Evolutionary conservation across 495 filamentous ascomycete species (phyloP), one percentile per base, ranked within the genome.

Genomic region (Talaromyces stipitatus): DNA sequence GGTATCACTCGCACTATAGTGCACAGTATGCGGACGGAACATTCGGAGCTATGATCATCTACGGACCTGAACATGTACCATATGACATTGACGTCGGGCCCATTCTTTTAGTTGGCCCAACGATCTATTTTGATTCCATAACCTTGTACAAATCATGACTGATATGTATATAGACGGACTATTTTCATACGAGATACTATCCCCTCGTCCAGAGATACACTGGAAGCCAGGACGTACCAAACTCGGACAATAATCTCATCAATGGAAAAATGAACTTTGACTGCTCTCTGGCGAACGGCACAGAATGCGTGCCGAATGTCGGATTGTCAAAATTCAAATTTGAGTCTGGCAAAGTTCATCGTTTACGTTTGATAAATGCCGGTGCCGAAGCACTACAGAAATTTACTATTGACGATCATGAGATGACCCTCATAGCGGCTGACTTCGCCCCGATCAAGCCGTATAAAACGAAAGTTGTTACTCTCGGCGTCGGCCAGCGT

Each of bases 1-100:
- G 83, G 83, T 87, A 85, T 54, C 85, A 86, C 61, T 75, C 70
- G 24, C 85, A 87, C 61, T 83, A 78, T 60, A 73, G 72, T 10
- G 65, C 78, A 16, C 83, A 87, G 58, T 75, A 61, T 4, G 26
- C 67, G 62, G 64, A 71, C 45, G 69, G 73, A 51, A 56, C 74
- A 0, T 60, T 62, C 23, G 68, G 68, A 0, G 66, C 61, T 0
- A 72, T 74, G 23, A 55, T 70, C 7, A 72, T 75, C 52, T 62
- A 72, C 47, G 71, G 72, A 3, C 72, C 72, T 18, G 56, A 51
- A 67, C 59, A 41, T 60, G 54, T 14, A 5, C 23, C 41, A 45
- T 56, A 56, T 45, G 54, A 56, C 24, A 32, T 60, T 9, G 63
- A 67, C 20, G 55, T 58, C 23, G 65, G 30, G 7, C 30, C 30